Percentiles rank a stretch among this genome's conserved stretches.
Conservation (phyloP, 352 stramenopile genomes). For the Phytophthora fragariae region DNA sequence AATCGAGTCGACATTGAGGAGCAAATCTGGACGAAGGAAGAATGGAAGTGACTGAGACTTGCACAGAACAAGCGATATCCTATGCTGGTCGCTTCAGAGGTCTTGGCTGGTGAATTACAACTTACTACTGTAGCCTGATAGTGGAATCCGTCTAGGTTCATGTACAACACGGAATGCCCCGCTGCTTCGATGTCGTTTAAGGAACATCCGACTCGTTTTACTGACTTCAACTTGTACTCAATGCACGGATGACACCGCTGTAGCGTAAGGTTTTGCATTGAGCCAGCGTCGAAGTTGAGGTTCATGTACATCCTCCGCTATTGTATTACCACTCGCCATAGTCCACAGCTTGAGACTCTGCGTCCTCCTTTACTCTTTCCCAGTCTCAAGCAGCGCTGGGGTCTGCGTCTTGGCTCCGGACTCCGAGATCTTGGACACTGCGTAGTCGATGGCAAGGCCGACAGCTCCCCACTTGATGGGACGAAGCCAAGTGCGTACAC, state of each 20-base stretch:
- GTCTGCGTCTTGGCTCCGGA: constrained; percentile 9
- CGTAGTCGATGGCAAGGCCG: constrained; percentile 29
- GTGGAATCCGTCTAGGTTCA: background rate
- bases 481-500: constrained; percentile 27
- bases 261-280: background rate
- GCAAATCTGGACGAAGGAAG: background rate
- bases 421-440: constrained; percentile 21
- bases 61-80: too few species aligned
- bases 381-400: constrained; percentile 9
- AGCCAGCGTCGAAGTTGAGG: background rate
- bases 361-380: constrained; percentile 11
- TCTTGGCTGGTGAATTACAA: background rate
- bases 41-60: background rate
- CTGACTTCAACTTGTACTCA: background rate
- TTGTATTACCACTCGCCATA: constrained; percentile 4
- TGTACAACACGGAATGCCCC: background rate
- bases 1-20: background rate
- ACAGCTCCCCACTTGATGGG: constrained; percentile 39
- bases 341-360: background rate
- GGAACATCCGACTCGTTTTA: background rate
- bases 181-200: background rate
- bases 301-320: constrained; percentile 5
- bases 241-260: background rate
- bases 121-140: background rate
- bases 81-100: background rate